phyloP scores from a whole-genome alignment of 352 stramenopile genomes.

The Pythium dissotocum region DNA sequence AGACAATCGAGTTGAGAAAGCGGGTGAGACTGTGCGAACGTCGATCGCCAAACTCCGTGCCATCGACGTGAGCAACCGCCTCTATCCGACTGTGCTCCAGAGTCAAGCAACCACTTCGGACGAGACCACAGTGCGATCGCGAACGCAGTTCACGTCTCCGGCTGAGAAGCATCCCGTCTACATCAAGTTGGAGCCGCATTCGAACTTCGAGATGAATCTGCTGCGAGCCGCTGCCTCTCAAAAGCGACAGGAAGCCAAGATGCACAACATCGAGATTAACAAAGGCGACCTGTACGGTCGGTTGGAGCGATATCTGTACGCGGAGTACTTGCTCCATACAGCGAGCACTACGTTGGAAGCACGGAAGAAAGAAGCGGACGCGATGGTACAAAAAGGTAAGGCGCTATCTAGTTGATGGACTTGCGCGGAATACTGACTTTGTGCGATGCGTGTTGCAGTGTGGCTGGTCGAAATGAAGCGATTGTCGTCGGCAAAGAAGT shows the following conservation, averaged over 20 bases:
- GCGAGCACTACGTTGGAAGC: slow-evolving; percentile 55
- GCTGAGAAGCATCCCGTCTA: slow-evolving; percentile 50
- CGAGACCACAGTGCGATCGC: neutral
- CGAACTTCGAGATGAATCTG: slow-evolving; percentile 85
- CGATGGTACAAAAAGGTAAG: slow-evolving; percentile 72
- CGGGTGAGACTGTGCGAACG: slow-evolving; percentile 18
- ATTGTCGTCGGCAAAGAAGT: slow-evolving; percentile 31
- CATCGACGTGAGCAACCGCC: slow-evolving; percentile 16
- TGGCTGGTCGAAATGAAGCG: slow-evolving; percentile 35
- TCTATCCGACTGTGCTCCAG: slow-evolving; percentile 24
- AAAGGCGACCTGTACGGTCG: slow-evolving; percentile 77
- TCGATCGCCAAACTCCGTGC: slow-evolving; percentile 20
- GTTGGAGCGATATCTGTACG: slow-evolving; percentile 75
- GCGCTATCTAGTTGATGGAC: neutral
- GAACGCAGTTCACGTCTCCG: slow-evolving; percentile 3
- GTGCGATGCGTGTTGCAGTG: slow-evolving; percentile 15
- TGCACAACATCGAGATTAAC: slow-evolving; percentile 81
- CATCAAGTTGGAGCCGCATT: slow-evolving; percentile 79
- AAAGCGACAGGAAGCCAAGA: slow-evolving; percentile 82
- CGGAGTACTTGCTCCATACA: slow-evolving; percentile 78
- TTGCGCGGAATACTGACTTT: neutral
- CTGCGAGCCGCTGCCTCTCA: slow-evolving; percentile 73
- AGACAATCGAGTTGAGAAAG: slow-evolving; percentile 19
- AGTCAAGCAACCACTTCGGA: neutral
- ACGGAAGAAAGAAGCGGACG: slow-evolving; percentile 67